Percentiles rank a stretch among this genome's conserved stretches.
Evolutionary conservation across 441 rosid genomes (phyloP).

Genomic region (Cnidoscolus chayamansa): DNA sequence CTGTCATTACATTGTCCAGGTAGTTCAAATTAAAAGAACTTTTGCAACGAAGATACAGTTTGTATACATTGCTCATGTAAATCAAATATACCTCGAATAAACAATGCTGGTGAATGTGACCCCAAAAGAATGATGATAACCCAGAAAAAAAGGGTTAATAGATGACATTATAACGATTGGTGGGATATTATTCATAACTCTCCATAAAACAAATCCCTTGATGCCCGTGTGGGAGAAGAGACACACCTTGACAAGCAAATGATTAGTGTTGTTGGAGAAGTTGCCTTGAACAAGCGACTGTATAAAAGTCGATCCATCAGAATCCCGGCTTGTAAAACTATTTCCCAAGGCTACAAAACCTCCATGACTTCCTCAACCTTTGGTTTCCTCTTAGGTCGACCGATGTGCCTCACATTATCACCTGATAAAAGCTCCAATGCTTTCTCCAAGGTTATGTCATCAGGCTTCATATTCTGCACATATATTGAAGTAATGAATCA

Average conservation of each 20-base stretch:
- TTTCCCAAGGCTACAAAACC: slow-evolving; percentile 23
- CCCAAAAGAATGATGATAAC: not conserved
- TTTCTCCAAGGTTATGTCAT: slow-evolving; percentile 61
- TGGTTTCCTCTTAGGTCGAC: slow-evolving; percentile 66
- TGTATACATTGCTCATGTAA: not conserved
- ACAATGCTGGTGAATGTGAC: not conserved
- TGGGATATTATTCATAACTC: not conserved
- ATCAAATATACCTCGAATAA: not conserved
- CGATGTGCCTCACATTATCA: slow-evolving; percentile 49
- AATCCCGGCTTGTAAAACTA: not conserved
- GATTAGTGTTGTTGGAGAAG: not conserved
- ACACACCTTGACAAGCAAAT: not conserved
- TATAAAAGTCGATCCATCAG: not conserved
- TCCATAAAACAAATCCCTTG: not conserved
- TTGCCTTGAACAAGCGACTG: not conserved
- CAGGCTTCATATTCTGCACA: slow-evolving; percentile 62
- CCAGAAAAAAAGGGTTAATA: not conserved
- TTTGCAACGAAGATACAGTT: not conserved
- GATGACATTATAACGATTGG: not conserved
- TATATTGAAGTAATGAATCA: slow-evolving; percentile 9
- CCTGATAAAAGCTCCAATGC: slow-evolving; percentile 71
- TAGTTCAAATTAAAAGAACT: not conserved
- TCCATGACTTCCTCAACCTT: slow-evolving; percentile 50
- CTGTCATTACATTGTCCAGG: not conserved
- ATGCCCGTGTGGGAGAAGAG: not conserved